Evolutionary conservation across 169 alveolate genomes (phyloP).

Genomic region (Blepharisma undulans): DNA sequence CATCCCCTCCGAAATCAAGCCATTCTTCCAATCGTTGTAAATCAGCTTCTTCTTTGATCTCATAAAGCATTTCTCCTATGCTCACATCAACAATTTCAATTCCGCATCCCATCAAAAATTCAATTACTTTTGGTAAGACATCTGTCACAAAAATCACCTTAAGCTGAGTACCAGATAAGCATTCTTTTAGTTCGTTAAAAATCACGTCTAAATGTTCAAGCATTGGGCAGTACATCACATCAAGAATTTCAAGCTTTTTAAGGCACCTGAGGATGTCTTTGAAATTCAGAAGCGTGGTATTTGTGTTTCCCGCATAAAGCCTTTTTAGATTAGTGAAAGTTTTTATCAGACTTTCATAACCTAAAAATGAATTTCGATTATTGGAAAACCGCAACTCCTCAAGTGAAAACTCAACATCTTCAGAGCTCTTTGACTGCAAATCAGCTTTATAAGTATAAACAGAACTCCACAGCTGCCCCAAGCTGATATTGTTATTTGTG

Average conservation of each 20-base stretch:
- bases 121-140: not conserved
- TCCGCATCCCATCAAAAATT: not conserved
- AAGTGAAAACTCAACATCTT: not conserved
- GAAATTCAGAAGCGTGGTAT: not conserved
- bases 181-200: not conserved
- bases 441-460: not conserved
- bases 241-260: not conserved
- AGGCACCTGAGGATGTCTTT: not conserved
- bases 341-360: not conserved
- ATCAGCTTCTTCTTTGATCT: not conserved
- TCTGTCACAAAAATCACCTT: not conserved
- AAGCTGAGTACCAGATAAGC: not conserved
- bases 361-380: not conserved
- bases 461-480: constrained; percentile 4
- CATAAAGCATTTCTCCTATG: constrained; percentile 7
- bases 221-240: not conserved
- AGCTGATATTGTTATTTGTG: not conserved
- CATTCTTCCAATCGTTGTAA: not conserved
- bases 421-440: not conserved
- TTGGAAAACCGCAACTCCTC: not conserved
- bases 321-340: not conserved
- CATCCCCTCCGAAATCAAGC: not conserved
- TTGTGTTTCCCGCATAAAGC: constrained; percentile 26
- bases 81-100: not conserved
- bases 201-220: not conserved